These are phyloP conservation scores for Astrephomene gubernaculifera DNA, from an alignment of 139 green algal species.

Conservation along the genomic window DNA sequence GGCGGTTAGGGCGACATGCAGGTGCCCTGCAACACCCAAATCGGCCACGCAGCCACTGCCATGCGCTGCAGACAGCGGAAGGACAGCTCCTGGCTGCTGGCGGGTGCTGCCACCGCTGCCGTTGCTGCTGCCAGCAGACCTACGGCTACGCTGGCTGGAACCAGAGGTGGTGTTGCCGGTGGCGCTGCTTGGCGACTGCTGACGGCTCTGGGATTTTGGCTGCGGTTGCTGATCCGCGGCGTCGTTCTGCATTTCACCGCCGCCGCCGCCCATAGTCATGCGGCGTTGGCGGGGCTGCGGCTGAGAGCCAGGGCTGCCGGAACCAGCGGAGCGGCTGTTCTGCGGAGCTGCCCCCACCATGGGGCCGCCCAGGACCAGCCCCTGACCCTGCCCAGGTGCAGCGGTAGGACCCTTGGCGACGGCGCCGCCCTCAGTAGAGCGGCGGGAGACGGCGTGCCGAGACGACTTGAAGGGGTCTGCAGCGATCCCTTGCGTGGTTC, in stretches of 20 bases:
- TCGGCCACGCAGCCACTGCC: not conserved
- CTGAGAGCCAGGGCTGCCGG: no score
- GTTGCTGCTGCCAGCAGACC: not conserved
- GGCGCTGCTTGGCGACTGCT: not conserved
- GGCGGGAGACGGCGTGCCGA: no score
- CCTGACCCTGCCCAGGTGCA: no score
- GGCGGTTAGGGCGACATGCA: not conserved
- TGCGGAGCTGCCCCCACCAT: no score
- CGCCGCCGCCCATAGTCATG: constrained; percentile 29
- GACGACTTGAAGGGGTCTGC: no score
- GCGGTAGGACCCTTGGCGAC: no score
- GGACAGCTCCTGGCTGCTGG: not conserved
- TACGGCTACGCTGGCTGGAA: not conserved
- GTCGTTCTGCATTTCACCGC: no score
- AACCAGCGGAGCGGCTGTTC: no score
- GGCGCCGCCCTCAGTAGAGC: no score
- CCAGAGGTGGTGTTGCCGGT: not conserved
- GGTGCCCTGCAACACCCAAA: constrained; percentile 9
- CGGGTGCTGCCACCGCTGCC: not conserved
- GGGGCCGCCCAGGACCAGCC: no score
- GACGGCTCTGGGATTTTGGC: not conserved
- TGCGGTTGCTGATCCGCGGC: not conserved
- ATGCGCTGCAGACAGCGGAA: not conserved
- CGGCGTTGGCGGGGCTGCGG: constrained; percentile 5
- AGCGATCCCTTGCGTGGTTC: no score